Percentiles rank a stretch among this genome's conserved stretches.
Evolutionary conservation across 192 early-diverging fungal species (phyloP).

Genomic region (Coemansia sp.): DNA sequence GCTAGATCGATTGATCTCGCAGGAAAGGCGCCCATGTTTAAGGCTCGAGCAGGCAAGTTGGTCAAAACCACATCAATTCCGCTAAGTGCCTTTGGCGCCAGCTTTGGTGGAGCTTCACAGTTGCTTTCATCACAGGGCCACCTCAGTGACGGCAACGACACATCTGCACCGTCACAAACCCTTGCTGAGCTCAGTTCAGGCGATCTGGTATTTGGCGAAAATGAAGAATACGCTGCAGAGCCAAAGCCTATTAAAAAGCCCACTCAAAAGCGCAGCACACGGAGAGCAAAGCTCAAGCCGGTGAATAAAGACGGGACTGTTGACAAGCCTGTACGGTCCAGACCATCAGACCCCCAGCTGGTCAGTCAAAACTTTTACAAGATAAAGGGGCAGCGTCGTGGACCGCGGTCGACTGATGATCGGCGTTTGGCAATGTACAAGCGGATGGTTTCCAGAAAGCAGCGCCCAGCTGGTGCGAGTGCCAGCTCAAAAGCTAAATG

Average conservation of each 20-base stretch:
- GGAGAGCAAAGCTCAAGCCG: conserved; percentile 48
- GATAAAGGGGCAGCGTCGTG: conserved; percentile 31
- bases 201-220: conserved; percentile 30
- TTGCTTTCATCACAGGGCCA: conserved; percentile 9
- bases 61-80: conserved; percentile 47
- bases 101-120: conserved; percentile 7
- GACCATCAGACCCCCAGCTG: conserved; percentile 16
- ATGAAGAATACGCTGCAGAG: conserved; percentile 9
- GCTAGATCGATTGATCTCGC: conserved; percentile 13
- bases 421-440: conserved; percentile 47
- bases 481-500: too few relatives aligned
- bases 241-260: conserved; percentile 29
- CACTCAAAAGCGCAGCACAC: conserved; percentile 52
- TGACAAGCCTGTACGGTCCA: not conserved
- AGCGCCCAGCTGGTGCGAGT: not conserved
- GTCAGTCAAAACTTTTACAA: conserved; percentile 55
- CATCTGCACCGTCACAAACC: too few relatives aligned
- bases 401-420: conserved; percentile 31
- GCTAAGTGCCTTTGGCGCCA: conserved; percentile 27
- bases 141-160: conserved; percentile 12
- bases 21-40: conserved; percentile 9
- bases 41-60: conserved; percentile 24
- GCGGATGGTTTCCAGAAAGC: conserved; percentile 24
- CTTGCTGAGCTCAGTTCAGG: conserved; percentile 12
- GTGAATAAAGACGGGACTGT: conserved; percentile 19